Conservation (phyloP, 495 filamentous ascomycete genomes). For the Neurospora discreta region DNA sequence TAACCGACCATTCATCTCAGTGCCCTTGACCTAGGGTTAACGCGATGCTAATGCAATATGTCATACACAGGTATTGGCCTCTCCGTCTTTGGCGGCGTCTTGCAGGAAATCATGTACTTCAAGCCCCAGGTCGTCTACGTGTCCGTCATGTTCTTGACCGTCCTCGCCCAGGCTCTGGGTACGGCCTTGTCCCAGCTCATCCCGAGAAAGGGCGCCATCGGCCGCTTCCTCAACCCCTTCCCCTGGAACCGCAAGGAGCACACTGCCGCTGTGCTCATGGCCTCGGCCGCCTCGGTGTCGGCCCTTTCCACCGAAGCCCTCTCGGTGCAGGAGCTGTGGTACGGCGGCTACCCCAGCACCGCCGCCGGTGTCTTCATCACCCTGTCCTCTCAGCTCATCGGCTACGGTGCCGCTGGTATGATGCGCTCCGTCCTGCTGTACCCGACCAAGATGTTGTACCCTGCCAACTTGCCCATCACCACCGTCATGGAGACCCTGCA, state of each 20-base stretch:
- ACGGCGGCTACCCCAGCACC: constrained; percentile 25
- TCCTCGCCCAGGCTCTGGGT: constrained; percentile 14
- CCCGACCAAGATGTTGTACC: constrained; percentile 40
- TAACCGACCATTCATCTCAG: neutral
- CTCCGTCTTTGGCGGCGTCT: constrained; percentile 19
- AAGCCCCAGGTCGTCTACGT: constrained; percentile 36
- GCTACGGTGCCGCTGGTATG: constrained; percentile 43
- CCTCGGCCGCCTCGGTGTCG: constrained; percentile 28
- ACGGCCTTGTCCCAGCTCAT: neutral
- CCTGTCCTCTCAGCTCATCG: constrained; percentile 37
- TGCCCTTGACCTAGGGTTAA: too few species aligned
- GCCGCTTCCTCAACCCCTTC: constrained; percentile 26
- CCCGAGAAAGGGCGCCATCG: constrained; percentile 11
- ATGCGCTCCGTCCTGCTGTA: constrained; percentile 43
- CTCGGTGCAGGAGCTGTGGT: constrained; percentile 35
- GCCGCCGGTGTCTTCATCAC: constrained; percentile 29
- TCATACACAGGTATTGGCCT: constrained; percentile 20
- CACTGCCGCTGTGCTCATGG: constrained; percentile 31
- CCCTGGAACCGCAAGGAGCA: constrained; percentile 37
- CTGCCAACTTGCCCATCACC: constrained; percentile 27
- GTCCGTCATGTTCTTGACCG: constrained; percentile 33
- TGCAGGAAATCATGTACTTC: constrained; percentile 32
- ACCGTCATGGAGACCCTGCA: constrained; percentile 34
- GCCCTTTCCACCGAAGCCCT: constrained; percentile 24
- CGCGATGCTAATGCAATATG: neutral